Evolutionary conservation across 2,329 filamentous ascomycete genomes (phyloP).

Genomic region (Colletotrichum horii): DNA sequence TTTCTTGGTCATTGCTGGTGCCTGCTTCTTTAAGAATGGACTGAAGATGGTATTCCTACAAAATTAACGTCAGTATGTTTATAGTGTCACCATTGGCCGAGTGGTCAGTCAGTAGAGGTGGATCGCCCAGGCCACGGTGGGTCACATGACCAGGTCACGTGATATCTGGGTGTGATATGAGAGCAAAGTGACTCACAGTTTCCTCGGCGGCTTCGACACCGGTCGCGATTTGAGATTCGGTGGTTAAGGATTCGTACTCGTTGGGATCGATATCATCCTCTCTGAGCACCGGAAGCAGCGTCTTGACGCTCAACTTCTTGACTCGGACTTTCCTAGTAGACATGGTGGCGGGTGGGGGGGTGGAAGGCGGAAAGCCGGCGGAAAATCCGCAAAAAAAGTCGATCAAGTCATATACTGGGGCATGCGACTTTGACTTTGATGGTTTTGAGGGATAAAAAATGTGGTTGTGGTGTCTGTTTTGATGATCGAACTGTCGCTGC

Average conservation of each 20-base stretch:
- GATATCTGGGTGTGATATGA: slow-evolving; percentile 41
- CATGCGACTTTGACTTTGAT: slow-evolving; percentile 56
- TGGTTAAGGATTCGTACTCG: slow-evolving; percentile 85
- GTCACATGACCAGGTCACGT: slow-evolving; percentile 56
- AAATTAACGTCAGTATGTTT: slow-evolving; percentile 32
- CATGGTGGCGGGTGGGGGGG: slow-evolving; percentile 53
- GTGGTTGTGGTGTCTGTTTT: slow-evolving; percentile 56
- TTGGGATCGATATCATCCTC: slow-evolving; percentile 89
- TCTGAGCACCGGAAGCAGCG: slow-evolving; percentile 82
- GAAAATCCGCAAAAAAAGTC: slow-evolving; percentile 69
- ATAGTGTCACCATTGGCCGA: neutral
- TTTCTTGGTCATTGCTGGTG: slow-evolving; percentile 63
- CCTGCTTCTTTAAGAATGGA: slow-evolving; percentile 69
- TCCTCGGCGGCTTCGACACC: slow-evolving; percentile 97
- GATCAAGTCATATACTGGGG: slow-evolving; percentile 65
- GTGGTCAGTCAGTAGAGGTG: neutral
- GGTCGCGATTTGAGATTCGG: slow-evolving; percentile 86
- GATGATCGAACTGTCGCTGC: slow-evolving; percentile 54
- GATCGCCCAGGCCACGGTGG: slow-evolving; percentile 4
- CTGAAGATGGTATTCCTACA: slow-evolving; percentile 93
- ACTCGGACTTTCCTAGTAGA: slow-evolving; percentile 75
- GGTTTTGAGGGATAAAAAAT: slow-evolving; percentile 60
- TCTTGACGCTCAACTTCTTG: slow-evolving; percentile 93
- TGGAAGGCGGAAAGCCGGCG: slow-evolving; percentile 48
- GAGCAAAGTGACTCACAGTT: slow-evolving; percentile 73